Evolutionary conservation across 1,284 basidiomycete genomes (phyloP), one percentile per base, ranked within the genome.

Genomic region (Ustilago xerochloae): DNA sequence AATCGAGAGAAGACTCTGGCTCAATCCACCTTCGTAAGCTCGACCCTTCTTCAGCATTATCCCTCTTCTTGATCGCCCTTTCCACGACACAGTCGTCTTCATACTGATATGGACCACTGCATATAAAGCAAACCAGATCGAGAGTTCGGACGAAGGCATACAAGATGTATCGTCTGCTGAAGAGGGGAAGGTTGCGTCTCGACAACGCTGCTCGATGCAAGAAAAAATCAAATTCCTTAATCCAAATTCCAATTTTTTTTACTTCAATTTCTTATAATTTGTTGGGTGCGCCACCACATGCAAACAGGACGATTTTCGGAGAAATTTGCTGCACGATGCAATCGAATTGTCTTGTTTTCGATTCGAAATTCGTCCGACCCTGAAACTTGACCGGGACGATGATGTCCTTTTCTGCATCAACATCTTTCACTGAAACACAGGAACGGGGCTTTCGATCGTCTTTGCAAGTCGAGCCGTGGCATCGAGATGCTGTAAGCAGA

Each of bases 301-400:
- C n/a, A 24, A 28, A 28, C 39, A 58, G 56, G 38, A 43, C 29
- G 24, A 33, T 58, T 49, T 49, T 50, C 56, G 56, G 56, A 58
- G 47, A 58, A 50, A 50, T 58, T 50, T 30, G 20, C 33, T 35
- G 48, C 48, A 50, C 9, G 41, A 22, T 35, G n/a, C 48, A 36
- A 8, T 30, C 36, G 29, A 32, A 36, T n/a, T 47, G 46, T 24
- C 20, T 43, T n/a, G n/a, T 16, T 29, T 36, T 41, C 35, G 28
- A 30, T 28, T 46, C 30, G 53, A 46, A 58, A 43, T 32, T 43
- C 38, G 46, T 50, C 28, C 29, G 47, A 41, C 20, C 20, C 18
- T 10, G 38, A 28, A 38, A 53, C 22, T 22, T 46, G 52, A 26
- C 20, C 30, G 30, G 52, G 30, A 18, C 38, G 52, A 32, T 51